These are phyloP conservation scores for Vigna radiata DNA, from an alignment of 306 rosid species.

Conservation along the genomic window DNA sequence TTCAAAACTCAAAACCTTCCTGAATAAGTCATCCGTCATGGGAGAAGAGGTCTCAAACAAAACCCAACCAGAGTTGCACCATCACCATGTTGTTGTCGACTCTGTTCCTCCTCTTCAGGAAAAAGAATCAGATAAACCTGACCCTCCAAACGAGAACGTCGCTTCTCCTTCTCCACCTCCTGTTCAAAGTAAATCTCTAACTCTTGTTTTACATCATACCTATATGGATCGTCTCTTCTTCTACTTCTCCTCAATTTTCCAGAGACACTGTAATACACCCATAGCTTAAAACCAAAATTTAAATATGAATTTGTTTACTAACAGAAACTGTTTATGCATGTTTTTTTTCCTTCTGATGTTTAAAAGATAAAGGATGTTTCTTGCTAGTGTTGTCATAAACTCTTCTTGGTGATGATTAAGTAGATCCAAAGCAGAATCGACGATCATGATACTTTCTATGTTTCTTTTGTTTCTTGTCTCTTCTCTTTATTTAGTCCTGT, in stretches of 20 bases:
- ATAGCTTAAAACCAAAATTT: not conserved
- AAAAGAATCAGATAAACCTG: slow-evolving; percentile 25
- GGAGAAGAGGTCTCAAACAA: slow-evolving; percentile 53
- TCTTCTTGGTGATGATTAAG: not conserved
- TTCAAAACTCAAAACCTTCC: not conserved
- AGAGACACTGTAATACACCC: not conserved
- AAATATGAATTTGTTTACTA: not conserved
- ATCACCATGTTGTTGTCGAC: not conserved
- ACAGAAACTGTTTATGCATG: not conserved
- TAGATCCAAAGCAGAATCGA: not conserved
- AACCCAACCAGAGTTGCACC: slow-evolving; percentile 31
- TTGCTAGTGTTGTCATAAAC: not conserved
- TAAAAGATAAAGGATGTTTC: not conserved
- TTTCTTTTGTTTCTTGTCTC: not conserved
- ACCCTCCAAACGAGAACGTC: slow-evolving; percentile 28
- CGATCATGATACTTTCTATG: not conserved
- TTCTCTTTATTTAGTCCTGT: not conserved
- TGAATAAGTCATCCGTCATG: slow-evolving; percentile 38
- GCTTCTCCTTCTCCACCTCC: slow-evolving; percentile 34
- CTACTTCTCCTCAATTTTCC: not conserved
- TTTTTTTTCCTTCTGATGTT: not conserved
- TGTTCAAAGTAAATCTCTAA: slow-evolving; percentile 49
- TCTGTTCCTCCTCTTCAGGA: slow-evolving; percentile 19
- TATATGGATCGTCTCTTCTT: too few species aligned
- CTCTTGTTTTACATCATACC: not conserved